Base-by-base conservation (phyloP, 2,329 filamentous ascomycete genomes). In the Ophiocordyceps camponoti-leonardi region DNA sequence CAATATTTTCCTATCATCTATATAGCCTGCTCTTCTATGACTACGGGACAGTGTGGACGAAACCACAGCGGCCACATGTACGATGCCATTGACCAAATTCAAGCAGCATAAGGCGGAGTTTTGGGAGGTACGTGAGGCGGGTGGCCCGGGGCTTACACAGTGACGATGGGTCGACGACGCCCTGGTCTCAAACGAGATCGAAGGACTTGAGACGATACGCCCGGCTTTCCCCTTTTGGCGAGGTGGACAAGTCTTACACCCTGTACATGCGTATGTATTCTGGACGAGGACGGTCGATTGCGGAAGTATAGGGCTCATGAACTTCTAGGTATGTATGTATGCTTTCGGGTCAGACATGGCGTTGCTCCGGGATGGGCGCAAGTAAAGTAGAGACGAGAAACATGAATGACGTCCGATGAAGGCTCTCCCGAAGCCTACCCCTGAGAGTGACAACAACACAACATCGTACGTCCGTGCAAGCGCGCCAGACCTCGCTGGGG, bases 81-180 rank as follows among this genome's bases (percentile, higher is more conserved):
- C 47, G 52, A 52, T 49, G 51, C 53, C 54, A 45, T 52, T 52
- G 44, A 50, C 43, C 50, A 49, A 52, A 49, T 53, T 52, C 45
- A 52, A 59, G 59, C 60, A 62, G 59, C 60, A 62, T 62, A 55
- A 50, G 54, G 50, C 53, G 59, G 59, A 61, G 58, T 61, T 61
- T 53, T 51, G 52, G 57, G 52, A 51, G 53, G 53, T 45, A 20
- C 28, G 22, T 20, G 33, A 39, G 20, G 23, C 28, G 33, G 6
- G 14, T 18, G n/a, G 41, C 16, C 47, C 48, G 42, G 46, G 49
- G 49, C 49, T 28, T 28, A 53, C 50, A 47, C 50, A 50, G 48
- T 50, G 46, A 26, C 42, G 26, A 44, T 7, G n/a, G n/a, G n/a
- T n/a, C n/a, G n/a, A n/a, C n/a, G 18, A n/a, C 30, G 23, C 31